A percentile compares a stretch with the other conserved stretches of the same genome.
Conservation (phyloP, 2,329 filamentous ascomycete species). For the Stylonectria norvegica region DNA sequence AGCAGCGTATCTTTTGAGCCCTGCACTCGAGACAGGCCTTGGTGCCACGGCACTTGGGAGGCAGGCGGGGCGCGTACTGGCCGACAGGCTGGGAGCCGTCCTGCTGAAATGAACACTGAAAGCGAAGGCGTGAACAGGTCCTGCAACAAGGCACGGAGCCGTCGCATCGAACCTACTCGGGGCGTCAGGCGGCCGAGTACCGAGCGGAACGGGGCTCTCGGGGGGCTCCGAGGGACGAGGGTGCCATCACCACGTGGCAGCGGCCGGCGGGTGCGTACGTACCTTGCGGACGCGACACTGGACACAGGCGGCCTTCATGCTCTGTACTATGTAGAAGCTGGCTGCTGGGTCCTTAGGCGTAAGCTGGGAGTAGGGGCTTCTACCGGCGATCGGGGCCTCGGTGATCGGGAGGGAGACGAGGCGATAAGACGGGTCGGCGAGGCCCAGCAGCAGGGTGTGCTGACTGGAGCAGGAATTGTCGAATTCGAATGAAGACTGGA, state of each 20-base stretch:
- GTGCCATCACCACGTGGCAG: constrained; percentile 4
- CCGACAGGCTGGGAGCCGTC: constrained; percentile 21
- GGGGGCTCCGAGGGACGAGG: background rate
- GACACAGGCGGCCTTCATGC: constrained; percentile 28
- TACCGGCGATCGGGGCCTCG: background rate
- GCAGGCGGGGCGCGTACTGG: constrained; percentile 21
- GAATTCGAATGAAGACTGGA: too few species aligned
- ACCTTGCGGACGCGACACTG: constrained; percentile 30
- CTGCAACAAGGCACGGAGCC: constrained; percentile 24
- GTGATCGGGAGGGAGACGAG: background rate
- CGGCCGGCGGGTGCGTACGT: constrained; percentile 4
- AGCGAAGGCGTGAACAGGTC: constrained; percentile 25
- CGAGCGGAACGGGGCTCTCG: constrained; percentile 8
- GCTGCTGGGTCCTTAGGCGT: background rate
- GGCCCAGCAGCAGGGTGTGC: too few species aligned
- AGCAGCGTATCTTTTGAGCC: constrained; percentile 28
- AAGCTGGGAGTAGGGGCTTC: background rate
- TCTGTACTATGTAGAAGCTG: constrained; percentile 3
- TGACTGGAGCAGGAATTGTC: too few species aligned
- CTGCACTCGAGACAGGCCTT: constrained; percentile 26
- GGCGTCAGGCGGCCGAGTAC: constrained; percentile 24
- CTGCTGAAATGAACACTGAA: constrained; percentile 28
- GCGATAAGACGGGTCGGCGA: constrained; percentile 1
- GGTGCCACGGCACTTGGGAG: constrained; percentile 26
- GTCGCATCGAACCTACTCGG: constrained; percentile 28